Evolutionary conservation across 768 basidiomycete genomes (phyloP).

Genomic region (Lentinula detonsa): DNA sequence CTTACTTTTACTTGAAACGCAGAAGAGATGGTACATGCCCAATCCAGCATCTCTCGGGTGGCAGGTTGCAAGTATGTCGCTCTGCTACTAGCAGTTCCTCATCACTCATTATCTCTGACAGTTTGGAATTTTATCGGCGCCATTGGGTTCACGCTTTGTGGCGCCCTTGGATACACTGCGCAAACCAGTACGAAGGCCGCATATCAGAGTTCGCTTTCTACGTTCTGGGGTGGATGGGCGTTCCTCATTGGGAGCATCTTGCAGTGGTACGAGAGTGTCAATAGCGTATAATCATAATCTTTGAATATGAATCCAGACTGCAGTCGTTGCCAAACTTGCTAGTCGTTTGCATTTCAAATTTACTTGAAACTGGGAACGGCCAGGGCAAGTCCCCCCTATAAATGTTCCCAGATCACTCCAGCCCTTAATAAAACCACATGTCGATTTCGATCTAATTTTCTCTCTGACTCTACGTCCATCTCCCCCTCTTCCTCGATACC

Average conservation of each 20-base stretch:
- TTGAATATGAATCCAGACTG: not conserved
- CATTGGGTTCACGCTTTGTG: slow-evolving; percentile 52
- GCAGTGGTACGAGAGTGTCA: slow-evolving; percentile 50
- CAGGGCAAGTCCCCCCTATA: not conserved
- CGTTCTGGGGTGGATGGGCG: slow-evolving; percentile 58
- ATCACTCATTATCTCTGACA: slow-evolving; percentile 5
- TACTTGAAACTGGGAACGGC: not conserved
- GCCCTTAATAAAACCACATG: not conserved
- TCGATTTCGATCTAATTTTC: not conserved
- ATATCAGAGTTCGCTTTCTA: slow-evolving; percentile 48
- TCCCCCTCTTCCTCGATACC: not conserved
- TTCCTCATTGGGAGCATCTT: slow-evolving; percentile 55
- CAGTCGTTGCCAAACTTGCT: not conserved
- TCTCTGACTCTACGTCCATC: not conserved
- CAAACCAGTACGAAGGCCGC: slow-evolving; percentile 23
- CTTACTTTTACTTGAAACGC: slow-evolving; percentile 49
- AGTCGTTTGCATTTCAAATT: not conserved
- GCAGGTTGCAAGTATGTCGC: slow-evolving; percentile 38
- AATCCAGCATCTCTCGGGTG: slow-evolving; percentile 43
- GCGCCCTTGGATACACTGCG: slow-evolving; percentile 45
- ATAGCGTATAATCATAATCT: slow-evolving; percentile 12
- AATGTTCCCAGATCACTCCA: not conserved
- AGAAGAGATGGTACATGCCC: slow-evolving; percentile 48
- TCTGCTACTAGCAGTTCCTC: not conserved
- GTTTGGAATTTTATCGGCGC: slow-evolving; percentile 61